Evolutionary conservation across 352 stramenopile genomes (phyloP).

Genomic region (Phytophthora palmivora): DNA sequence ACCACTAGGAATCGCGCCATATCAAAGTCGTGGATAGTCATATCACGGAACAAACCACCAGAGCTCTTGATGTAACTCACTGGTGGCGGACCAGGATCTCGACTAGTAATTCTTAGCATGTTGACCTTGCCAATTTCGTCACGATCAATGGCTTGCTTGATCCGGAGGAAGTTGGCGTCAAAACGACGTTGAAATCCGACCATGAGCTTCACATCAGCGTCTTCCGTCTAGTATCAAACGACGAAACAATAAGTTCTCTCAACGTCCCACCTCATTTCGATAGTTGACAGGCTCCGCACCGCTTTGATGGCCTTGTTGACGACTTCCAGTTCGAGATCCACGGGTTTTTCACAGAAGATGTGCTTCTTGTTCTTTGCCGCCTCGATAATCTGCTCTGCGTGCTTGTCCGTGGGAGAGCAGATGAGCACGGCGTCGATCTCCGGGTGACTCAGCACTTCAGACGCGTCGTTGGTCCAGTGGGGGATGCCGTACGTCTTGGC

Average conservation of each 20-base stretch:
- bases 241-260: background rate
- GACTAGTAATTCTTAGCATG: slow-evolving; percentile 81
- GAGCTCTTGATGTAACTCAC: slow-evolving; percentile 64
- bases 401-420: slow-evolving; percentile 94
- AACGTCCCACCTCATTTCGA: background rate
- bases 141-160: slow-evolving; percentile 80
- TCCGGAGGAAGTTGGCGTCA: slow-evolving; percentile 93
- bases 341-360: slow-evolving; percentile 97
- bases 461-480: slow-evolving; percentile 74
- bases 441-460: slow-evolving; percentile 93
- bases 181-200: slow-evolving; percentile 95
- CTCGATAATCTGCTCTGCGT: slow-evolving; percentile 96
- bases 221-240: slow-evolving; percentile 24
- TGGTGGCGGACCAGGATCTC: slow-evolving; percentile 55
- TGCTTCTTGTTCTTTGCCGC: slow-evolving; percentile 93
- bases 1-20: too few species aligned
- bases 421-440: slow-evolving; percentile 97
- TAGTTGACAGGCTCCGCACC: slow-evolving; percentile 27
- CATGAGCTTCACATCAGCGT: slow-evolving; percentile 94
- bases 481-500: slow-evolving; percentile 58
- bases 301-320: slow-evolving; percentile 65
- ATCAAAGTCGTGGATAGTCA: slow-evolving; percentile 97
- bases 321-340: slow-evolving; percentile 90
- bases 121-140: slow-evolving; percentile 92
- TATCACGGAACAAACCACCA: slow-evolving; percentile 95